These are phyloP conservation scores for Exobasidium rhododendri DNA, from an alignment of 1,284 basidiomycete species.

Conservation along the genomic window DNA sequence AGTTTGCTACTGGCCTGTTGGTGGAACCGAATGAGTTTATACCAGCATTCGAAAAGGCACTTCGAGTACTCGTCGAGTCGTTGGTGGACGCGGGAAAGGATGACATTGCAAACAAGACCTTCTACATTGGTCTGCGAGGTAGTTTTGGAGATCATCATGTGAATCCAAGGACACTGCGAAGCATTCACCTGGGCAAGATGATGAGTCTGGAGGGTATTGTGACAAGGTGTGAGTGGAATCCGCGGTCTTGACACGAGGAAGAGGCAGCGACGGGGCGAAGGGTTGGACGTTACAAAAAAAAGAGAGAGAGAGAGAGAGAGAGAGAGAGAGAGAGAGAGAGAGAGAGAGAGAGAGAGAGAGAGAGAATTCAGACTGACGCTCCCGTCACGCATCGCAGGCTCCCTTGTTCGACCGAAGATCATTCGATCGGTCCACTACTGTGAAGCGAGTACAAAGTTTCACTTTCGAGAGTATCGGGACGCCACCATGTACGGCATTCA, in stretches of 20 bases:
- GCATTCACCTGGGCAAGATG: slow-evolving; percentile 88
- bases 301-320: too few species aligned
- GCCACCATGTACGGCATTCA: slow-evolving; percentile 79
- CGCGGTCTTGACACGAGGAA: not conserved
- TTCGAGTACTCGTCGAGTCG: slow-evolving; percentile 71
- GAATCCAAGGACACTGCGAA: slow-evolving; percentile 85
- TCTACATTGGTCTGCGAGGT: slow-evolving; percentile 85
- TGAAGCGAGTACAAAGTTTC: slow-evolving; percentile 77
- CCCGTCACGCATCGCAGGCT: too few species aligned
- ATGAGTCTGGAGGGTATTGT: slow-evolving; percentile 97
- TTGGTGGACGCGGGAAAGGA: slow-evolving; percentile 78
- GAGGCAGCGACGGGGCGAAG: too few species aligned
- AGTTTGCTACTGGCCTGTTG: slow-evolving; percentile 63
- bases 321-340: too few species aligned
- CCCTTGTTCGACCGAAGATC: slow-evolving; percentile 97
- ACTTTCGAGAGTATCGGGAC: slow-evolving; percentile 88
- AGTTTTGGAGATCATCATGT: slow-evolving; percentile 99
- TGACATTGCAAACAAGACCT: slow-evolving; percentile 68
- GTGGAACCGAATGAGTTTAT: slow-evolving; percentile 83
- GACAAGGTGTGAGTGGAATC: slow-evolving; percentile 68
- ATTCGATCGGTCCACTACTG: slow-evolving; percentile 94
- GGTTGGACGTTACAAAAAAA: too few species aligned
- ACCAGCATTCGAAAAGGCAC: slow-evolving; percentile 86
- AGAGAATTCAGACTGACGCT: too few species aligned
- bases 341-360: too few species aligned